Base-by-base conservation (phyloP, 495 filamentous ascomycete genomes). In the Lasiosphaeria miniovina region DNA sequence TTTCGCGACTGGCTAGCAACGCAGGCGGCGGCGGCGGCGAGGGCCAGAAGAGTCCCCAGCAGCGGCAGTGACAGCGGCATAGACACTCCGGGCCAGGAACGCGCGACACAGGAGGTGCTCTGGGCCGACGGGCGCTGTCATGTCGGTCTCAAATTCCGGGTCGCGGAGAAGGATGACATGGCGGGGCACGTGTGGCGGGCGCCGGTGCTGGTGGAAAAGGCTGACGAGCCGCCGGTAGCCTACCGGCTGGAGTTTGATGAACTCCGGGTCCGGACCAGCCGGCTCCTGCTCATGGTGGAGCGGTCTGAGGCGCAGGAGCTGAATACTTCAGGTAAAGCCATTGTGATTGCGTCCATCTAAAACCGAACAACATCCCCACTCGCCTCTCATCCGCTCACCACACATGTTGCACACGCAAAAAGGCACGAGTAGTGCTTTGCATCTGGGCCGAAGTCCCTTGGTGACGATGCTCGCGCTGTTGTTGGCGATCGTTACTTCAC, bases 1-100 rank as follows among this genome's bases (percentile, higher is more conserved):
- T 91, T 82, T 75, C 78, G 87, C 36, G 74, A 82, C 40, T 93
- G 90, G 90, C 71, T 93, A 52, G 74, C 78, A n/a, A 74, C 74
- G 54, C 74, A 68, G 56, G 61, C 59, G 38, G 49, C 45, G 6
- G 49, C 45, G 6, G 35, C 10, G 14, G 60, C 38, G 55, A 54
- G 53, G 61, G 61, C 32, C 63, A 45, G 57, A 46, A 46, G 6
- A 46, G 8, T 7, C 12, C 1, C 43, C 7, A n/a, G 4, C 7
- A 5, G 12, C 43, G 43, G 24, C 24, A 24, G 24, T 24, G 24
- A 24, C 24, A 24, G 24, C 24, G 0, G 24, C 24, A 24, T 24
- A 24, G 24, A 24, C 24, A 24, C 1, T 2, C 24, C 24, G 57
- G 57, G 52, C 54, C 43, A 55, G 52, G 41, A 40, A 6, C 8